Evolutionary conservation across 805 yeast genomes (phyloP).

Genomic region (Ogataea saltuana): DNA sequence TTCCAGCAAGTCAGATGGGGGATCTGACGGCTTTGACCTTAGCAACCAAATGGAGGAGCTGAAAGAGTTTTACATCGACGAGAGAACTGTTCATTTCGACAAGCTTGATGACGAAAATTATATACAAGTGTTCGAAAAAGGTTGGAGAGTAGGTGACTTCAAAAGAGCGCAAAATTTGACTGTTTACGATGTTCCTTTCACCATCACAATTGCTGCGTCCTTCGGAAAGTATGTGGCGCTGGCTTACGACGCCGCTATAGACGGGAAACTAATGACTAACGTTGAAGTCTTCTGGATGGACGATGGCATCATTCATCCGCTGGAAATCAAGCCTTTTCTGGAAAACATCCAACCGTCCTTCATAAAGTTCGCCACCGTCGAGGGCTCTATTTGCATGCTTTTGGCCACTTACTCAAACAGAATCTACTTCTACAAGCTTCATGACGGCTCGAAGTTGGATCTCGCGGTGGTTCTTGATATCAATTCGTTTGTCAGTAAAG

Average conservation of each 20-base stretch:
- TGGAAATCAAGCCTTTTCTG: slow-evolving; percentile 12
- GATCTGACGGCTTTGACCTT: background rate
- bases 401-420: slow-evolving; percentile 23
- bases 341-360: slow-evolving; percentile 20
- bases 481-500: background rate
- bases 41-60: slow-evolving; percentile 13
- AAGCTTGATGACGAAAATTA: slow-evolving; percentile 10
- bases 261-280: slow-evolving; percentile 8
- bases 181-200: slow-evolving; percentile 13
- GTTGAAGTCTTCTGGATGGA: slow-evolving; percentile 20
- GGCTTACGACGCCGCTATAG: slow-evolving; percentile 17
- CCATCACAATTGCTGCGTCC: slow-evolving; percentile 20
- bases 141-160: slow-evolving; percentile 28
- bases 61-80: slow-evolving; percentile 11
- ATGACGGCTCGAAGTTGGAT: slow-evolving; percentile 7
- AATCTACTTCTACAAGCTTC: slow-evolving; percentile 16
- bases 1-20: background rate
- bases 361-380: slow-evolving; percentile 10
- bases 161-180: slow-evolving; percentile 6
- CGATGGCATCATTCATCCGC: background rate
- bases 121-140: slow-evolving; percentile 24
- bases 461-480: slow-evolving; percentile 7
- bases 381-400: slow-evolving; percentile 9
- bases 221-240: slow-evolving; percentile 15
- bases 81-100: slow-evolving; percentile 20